Conservation (phyloP, 805 yeast species). For the Pichia gijzeniarum region DNA sequence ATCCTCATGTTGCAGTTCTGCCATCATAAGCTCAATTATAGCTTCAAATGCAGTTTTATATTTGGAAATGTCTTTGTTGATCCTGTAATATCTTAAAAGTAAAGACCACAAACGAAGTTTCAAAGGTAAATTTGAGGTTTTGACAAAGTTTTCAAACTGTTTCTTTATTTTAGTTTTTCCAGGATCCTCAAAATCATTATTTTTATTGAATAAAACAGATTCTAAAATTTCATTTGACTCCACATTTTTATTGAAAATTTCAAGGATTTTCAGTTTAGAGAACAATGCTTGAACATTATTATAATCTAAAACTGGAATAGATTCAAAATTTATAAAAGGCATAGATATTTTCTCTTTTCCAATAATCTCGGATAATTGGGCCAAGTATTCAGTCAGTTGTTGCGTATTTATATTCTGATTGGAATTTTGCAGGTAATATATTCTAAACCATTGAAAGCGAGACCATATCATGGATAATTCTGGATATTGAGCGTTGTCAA, state of each 20-base stretch:
- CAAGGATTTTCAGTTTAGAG: constrained; percentile 64
- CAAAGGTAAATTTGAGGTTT: constrained; percentile 57
- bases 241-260: constrained; percentile 51
- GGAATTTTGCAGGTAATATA: constrained; percentile 37
- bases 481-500: not conserved
- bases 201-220: constrained; percentile 16
- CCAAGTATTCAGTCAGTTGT: constrained; percentile 29
- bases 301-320: constrained; percentile 50
- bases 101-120: constrained; percentile 71
- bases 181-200: constrained; percentile 19
- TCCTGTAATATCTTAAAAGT: constrained; percentile 50
- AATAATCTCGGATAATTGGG: constrained; percentile 22
- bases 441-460: constrained; percentile 43
- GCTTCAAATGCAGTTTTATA: constrained; percentile 46
- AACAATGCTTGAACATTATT: constrained; percentile 51
- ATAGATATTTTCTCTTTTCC: constrained; percentile 26
- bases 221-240: constrained; percentile 24
- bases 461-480: constrained; percentile 19
- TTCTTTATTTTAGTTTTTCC: constrained; percentile 31
- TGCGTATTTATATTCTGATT: constrained; percentile 25
- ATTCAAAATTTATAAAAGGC: constrained; percentile 49
- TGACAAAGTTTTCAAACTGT: constrained; percentile 58
- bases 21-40: constrained; percentile 40
- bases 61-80: constrained; percentile 26
- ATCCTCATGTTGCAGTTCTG: constrained; percentile 29